phyloP scores from a whole-genome alignment of 1,284 basidiomycete species.

The Leccinum pachyderme region DNA sequence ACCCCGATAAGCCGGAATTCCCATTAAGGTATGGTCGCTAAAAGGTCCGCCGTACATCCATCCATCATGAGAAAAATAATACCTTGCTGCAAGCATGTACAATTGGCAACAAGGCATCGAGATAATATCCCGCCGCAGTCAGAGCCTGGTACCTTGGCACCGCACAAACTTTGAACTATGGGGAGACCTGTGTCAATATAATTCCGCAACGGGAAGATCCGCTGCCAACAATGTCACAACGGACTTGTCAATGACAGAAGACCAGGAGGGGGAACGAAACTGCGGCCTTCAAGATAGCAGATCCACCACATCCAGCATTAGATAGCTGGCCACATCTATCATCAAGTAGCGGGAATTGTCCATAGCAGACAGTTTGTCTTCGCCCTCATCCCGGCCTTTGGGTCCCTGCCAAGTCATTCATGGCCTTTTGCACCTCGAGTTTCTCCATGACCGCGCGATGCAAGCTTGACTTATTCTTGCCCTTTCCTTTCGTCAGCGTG shows the following conservation, averaged over 20 bases:
- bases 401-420: conserved; percentile 50
- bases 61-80: not conserved
- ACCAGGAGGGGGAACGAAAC: not conserved
- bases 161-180: not conserved
- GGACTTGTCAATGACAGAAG: not conserved
- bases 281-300: not conserved
- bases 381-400: conserved; percentile 15
- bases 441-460: conserved; percentile 72
- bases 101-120: not conserved
- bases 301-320: not conserved
- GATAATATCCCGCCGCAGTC: not conserved
- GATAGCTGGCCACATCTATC: not conserved
- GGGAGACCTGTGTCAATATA: not conserved
- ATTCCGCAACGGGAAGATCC: not conserved
- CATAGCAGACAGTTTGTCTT: not conserved
- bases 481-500: conserved; percentile 28
- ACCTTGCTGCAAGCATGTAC: not conserved
- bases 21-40: not conserved
- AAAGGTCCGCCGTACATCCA: not conserved
- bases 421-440: conserved; percentile 72
- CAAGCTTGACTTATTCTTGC: conserved; percentile 57
- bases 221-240: not conserved
- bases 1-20: not conserved
- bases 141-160: not conserved
- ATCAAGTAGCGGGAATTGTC: not conserved